Evolutionary conservation across 2,329 filamentous ascomycete genomes (phyloP), one percentile per base, ranked within the genome.

Genomic region (Xylaria sp.): DNA sequence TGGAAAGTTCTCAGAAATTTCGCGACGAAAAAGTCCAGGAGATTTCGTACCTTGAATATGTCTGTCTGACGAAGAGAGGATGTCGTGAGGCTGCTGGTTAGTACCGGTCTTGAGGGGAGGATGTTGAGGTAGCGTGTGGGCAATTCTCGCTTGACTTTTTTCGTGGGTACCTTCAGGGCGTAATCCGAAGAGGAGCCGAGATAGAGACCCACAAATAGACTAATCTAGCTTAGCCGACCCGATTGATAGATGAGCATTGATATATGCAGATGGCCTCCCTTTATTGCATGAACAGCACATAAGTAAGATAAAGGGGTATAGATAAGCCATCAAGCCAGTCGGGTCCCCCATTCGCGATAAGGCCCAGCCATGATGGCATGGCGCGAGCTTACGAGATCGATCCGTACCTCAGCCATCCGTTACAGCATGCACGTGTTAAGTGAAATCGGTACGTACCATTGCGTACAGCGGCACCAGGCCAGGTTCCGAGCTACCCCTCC

Each of bases 141-240:
- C 65, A 68, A 66, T 68, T 70, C 66, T 67, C 62, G 68, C 63
- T 67, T 67, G 61, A 57, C 59, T 57, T 66, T 65, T 68, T 69
- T 70, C 67, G 68, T 69, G 68, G 65, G 66, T 61, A 60, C 57
- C 59, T 52, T 64, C 8, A 42, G 58, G 63, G 63, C 42, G 52
- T 57, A 65, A 61, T 61, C 69, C 69, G 69, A 70, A 66, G 68
- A 70, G 62, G 49, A 67, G 54, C 69, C 69, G 69, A 65, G 52
- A 59, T 63, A 66, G 49, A n/a, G 48, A 50, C 19, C 4, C 10
- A 30, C 23, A 30, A 30, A 30, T 30, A 16, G 16, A 16, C 34
- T 5, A 10, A 52, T 3, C 55, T 60, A 55, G 61, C 61, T 60
- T 46, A 55, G 48, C 52, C n/a, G 2, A 11, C 48, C 18, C 47